These are phyloP conservation scores for Cordyceps farinosa DNA, from an alignment of 2,329 filamentous ascomycete genomes.

Conservation along the genomic window DNA sequence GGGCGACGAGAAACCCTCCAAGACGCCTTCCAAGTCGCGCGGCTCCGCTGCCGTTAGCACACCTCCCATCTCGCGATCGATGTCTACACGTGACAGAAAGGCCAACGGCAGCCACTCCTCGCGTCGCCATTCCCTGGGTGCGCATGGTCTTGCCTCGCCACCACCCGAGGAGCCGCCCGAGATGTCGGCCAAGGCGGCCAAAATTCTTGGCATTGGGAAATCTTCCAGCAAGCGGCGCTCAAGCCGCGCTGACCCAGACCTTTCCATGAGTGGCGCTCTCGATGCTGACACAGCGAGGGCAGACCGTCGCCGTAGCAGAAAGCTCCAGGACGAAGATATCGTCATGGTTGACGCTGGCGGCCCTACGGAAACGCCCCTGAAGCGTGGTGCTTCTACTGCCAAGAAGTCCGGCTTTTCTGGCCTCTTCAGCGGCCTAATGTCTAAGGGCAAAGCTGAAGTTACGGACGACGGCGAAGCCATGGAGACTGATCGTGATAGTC, in stretches of 20 bases:
- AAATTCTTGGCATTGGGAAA: constrained; percentile 61
- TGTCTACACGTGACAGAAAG: constrained; percentile 64
- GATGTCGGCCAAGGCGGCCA: constrained; percentile 73
- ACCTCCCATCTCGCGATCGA: constrained; percentile 64
- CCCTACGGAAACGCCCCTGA: constrained; percentile 32
- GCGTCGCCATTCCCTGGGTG: constrained; percentile 66
- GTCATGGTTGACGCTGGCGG: constrained; percentile 36
- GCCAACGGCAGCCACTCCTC: constrained; percentile 56
- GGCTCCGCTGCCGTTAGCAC: constrained; percentile 64
- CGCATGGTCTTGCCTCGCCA: constrained; percentile 64
- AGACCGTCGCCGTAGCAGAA: constrained; percentile 34
- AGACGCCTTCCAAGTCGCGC: constrained; percentile 59
- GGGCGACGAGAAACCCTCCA: constrained; percentile 60
- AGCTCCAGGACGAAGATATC: constrained; percentile 37
- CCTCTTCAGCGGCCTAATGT: constrained; percentile 59
- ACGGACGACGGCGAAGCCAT: constrained; percentile 47
- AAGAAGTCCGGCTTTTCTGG: constrained; percentile 55
- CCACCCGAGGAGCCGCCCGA: constrained; percentile 65
- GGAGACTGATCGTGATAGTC: constrained; percentile 58
- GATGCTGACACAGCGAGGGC: constrained; percentile 38
- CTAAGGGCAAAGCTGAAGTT: constrained; percentile 44
- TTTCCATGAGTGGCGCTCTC: constrained; percentile 43
- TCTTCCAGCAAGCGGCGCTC: constrained; percentile 40
- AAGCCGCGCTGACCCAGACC: constrained; percentile 47
- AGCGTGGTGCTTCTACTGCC: constrained; percentile 35